A percentile compares a stretch with the other conserved stretches of the same genome.
Conservation (phyloP, 179 eudicot genomes). For the Camellia oleifera region DNA sequence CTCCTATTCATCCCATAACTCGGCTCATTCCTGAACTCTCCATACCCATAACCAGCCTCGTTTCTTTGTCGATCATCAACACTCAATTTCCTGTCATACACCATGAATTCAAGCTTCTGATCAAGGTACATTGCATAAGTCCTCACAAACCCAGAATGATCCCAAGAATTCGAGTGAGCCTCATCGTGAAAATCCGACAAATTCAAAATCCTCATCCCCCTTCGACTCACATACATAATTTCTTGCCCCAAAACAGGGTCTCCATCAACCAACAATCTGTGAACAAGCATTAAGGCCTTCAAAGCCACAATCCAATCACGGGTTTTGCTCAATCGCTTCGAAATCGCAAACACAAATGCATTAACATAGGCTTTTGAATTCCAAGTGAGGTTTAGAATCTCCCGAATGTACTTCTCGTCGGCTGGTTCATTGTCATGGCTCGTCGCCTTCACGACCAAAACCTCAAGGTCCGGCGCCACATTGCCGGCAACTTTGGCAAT, state of each 20-base stretch:
- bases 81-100: conserved; percentile 22
- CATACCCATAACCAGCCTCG: too few species aligned
- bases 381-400: conserved; percentile 37
- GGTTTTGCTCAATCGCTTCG: conserved; percentile 50
- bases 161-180: conserved; percentile 53
- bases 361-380: conserved; percentile 33
- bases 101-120: conserved; percentile 46
- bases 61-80: too few species aligned
- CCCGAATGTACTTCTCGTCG: conserved; percentile 34
- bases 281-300: conserved; percentile 56
- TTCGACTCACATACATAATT: conserved; percentile 36
- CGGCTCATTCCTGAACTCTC: conserved; percentile 8
- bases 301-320: conserved; percentile 71
- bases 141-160: conserved; percentile 54
- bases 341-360: conserved; percentile 46
- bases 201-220: conserved; percentile 40
- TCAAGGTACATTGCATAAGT: conserved; percentile 53
- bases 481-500: conserved; percentile 58
- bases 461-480: conserved; percentile 51
- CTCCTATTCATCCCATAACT: conserved; percentile 22
- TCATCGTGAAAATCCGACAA: conserved; percentile 51
- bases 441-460: conserved; percentile 57
- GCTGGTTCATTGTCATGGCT: conserved; percentile 52
- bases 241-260: conserved; percentile 35
- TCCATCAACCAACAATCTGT: conserved; percentile 45